These are phyloP conservation scores for Melastoma candidum DNA, from an alignment of 441 rosid genomes.

Conservation along the genomic window DNA sequence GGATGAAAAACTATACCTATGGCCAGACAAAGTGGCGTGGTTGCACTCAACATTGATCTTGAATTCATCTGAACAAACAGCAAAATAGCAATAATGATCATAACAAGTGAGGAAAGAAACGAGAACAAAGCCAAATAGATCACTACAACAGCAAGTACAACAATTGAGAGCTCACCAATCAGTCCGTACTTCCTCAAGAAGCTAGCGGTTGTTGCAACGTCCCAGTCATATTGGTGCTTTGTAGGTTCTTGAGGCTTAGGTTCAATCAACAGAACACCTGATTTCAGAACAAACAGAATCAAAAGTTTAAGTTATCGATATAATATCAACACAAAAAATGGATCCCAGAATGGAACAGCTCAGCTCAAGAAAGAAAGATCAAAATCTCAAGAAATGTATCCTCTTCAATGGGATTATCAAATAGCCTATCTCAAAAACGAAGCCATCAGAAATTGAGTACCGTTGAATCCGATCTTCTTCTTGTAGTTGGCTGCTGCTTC, in stretches of 20 bases:
- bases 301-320: background rate
- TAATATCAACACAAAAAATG: no score
- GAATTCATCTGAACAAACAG: slow-evolving; percentile 46
- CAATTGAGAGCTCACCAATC: slow-evolving; percentile 28
- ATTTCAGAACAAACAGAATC: slow-evolving; percentile 6
- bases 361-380: no score
- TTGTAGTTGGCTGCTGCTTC: slow-evolving; percentile 88
- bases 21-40: slow-evolving; percentile 96
- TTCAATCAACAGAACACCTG: slow-evolving; percentile 85
- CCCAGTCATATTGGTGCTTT: slow-evolving; percentile 99
- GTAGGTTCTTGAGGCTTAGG: slow-evolving; percentile 99
- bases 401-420: background rate
- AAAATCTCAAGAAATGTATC: no score
- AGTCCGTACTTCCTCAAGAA: slow-evolving; percentile 89
- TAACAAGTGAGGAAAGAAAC: background rate
- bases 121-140: background rate
- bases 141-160: background rate
- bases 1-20: slow-evolving; percentile 36
- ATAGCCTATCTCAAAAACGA: slow-evolving; percentile 1
- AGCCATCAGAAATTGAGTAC: slow-evolving; percentile 31
- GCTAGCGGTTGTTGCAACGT: slow-evolving; percentile 89
- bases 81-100: slow-evolving; percentile 1
- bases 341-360: no score
- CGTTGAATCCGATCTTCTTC: slow-evolving; percentile 95
- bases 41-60: slow-evolving; percentile 94